Conservation (phyloP, 768 basidiomycete species). For the Pleurotus pulmonarius region DNA sequence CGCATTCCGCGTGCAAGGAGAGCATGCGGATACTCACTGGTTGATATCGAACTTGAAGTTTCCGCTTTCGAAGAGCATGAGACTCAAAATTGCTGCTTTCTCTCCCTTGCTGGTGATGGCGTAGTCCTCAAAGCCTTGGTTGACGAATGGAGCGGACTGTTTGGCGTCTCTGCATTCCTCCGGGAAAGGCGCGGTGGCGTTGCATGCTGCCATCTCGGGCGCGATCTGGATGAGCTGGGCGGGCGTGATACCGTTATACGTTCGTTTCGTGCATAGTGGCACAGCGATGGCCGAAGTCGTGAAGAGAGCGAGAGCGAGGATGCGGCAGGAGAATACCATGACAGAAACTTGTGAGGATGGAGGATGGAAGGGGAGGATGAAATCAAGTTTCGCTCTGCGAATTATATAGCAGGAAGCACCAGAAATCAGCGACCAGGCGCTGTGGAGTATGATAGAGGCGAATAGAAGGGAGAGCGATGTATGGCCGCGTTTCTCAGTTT, state of each 20-base stretch:
- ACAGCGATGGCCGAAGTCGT: conserved; percentile 1
- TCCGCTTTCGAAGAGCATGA: conserved; percentile 18
- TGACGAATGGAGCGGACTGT: conserved; percentile 20
- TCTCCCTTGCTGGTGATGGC: conserved; percentile 15
- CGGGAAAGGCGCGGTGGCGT: conserved; percentile 9
- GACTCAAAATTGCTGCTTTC: conserved; percentile 17
- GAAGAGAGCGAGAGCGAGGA: not conserved
- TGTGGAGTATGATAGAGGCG: not conserved
- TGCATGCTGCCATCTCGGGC: conserved; percentile 12
- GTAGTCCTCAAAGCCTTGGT: conserved; percentile 15
- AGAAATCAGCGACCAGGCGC: conserved; percentile 1
- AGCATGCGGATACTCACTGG: conserved; percentile 12
- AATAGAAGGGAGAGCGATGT: not conserved
- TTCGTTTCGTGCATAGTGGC: not conserved
- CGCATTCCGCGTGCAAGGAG: not conserved
- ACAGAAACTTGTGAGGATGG: not conserved
- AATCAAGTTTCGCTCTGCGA: conserved; percentile 2
- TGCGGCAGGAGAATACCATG: not conserved
- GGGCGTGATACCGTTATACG: conserved; percentile 10
- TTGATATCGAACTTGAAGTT: conserved; percentile 19
- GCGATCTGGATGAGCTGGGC: conserved; percentile 16
- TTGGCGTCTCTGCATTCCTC: conserved; percentile 17
- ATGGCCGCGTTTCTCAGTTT: not conserved
- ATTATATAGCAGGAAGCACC: conserved; percentile 1
- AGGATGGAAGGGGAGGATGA: not conserved